Evolutionary conservation across 2,329 filamentous ascomycete genomes (phyloP), one percentile per base, ranked within the genome.

Genomic region (Sphaerulina vaccinii): DNA sequence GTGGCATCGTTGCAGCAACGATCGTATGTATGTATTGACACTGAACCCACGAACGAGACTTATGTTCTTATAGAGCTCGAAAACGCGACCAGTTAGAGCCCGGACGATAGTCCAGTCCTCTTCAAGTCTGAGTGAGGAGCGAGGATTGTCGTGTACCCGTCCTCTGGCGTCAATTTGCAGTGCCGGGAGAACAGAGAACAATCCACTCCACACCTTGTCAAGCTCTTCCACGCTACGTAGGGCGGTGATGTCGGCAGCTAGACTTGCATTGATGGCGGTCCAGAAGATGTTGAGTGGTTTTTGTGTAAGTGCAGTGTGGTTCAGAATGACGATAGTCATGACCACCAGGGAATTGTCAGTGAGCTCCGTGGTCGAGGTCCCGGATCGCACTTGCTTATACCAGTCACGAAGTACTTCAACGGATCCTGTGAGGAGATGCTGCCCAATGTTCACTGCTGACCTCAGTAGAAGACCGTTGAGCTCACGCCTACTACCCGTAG

Each of bases 1-100:
- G 58, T 78, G 75, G 59, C 79, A 83, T 56, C 82, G 71, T 10
- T 71, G 71, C 39, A 84, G 72, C 19, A 76, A 64, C 6, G 72
- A 66, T 45, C 79, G 75, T 42, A 81, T 67, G 56, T 84, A 84
- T 13, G 71, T 73, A 57, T 83, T 82, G 52, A 80, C 71, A n/a
- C 72, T 76, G 7, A 72, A 60, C 11, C 72, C 70, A 27, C 69
- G 68, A 1, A 63, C 61, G 9, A 61, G 64, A 23, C 70, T 71
- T 23, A 73, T 76, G 3, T 65, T 60, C 3, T 72, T 63, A 50
- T 80, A 82, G 2, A 76, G 58, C 11, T 70, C 65, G 37, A 84
- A 71, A 1, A 77, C 64, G 8, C 74, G 74, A 19, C 66, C 68
- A 2, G 83, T 52, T 11, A 83, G 58, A 15, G 57, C 61, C 47